Evolutionary conservation across 2,329 filamentous ascomycete genomes (phyloP).

Genomic region (Diaporthe citrichinensis): DNA sequence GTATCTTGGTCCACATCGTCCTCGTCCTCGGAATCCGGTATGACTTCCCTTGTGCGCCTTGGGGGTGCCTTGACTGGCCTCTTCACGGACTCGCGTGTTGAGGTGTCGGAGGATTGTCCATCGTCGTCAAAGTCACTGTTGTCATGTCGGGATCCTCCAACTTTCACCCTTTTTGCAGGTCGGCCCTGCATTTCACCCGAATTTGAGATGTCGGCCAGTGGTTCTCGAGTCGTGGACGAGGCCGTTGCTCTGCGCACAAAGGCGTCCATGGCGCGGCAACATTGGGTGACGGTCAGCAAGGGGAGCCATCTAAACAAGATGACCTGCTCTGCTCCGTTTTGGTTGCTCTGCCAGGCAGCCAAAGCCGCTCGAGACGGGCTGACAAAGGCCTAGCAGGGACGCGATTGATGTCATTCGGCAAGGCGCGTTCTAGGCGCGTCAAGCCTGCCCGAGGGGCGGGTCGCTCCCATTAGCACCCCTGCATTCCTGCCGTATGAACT

Average conservation of each 20-base stretch:
- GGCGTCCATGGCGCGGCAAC: conserved; percentile 47
- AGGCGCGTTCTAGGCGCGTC: conserved; percentile 32
- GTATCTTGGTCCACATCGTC: conserved; percentile 42
- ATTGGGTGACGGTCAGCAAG: background rate
- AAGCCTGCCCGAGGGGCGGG: background rate
- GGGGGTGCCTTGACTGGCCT: background rate
- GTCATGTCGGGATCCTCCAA: conserved; percentile 44
- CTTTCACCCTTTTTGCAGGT: conserved; percentile 54
- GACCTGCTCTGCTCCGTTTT: background rate
- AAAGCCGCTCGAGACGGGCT: background rate
- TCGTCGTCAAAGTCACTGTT: conserved; percentile 53
- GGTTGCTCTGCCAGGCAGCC: background rate
- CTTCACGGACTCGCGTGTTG: conserved; percentile 26
- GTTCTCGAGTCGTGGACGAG: conserved; percentile 36
- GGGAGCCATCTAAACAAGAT: background rate
- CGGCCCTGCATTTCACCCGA: conserved; percentile 45
- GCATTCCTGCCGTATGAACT: background rate
- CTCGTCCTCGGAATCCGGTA: conserved; percentile 45
- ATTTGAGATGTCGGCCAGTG: conserved; percentile 42
- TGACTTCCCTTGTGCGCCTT: conserved; percentile 30
- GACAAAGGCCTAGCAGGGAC: conserved; percentile 18
- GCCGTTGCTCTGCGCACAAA: conserved; percentile 46
- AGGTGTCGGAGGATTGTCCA: conserved; percentile 43
- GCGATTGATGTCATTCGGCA: conserved; percentile 33
- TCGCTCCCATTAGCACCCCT: conserved; percentile 29